Conservation (phyloP, 148 eudicot genomes). For the Diospyros kaki region DNA sequence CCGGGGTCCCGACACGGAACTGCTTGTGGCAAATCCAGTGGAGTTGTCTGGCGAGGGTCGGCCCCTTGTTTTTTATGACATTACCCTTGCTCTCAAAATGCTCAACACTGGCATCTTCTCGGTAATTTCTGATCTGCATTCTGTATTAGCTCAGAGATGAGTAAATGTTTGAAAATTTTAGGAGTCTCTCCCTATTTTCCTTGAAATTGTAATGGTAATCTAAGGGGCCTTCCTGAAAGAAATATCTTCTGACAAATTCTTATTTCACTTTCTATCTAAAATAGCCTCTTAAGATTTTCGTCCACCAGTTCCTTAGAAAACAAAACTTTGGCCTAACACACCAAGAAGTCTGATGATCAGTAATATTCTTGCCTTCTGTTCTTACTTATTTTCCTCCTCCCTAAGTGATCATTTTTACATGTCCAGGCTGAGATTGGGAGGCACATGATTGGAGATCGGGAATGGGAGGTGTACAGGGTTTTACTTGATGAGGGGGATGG, state of each 20-base stretch:
- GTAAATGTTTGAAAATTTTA: neutral
- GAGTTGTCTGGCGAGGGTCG: constrained; percentile 59
- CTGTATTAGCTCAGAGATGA: neutral
- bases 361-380: neutral
- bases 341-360: neutral
- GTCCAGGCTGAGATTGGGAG: constrained; percentile 52
- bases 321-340: neutral
- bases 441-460: constrained; percentile 43
- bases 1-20: constrained; percentile 55
- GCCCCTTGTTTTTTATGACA: constrained; percentile 49
- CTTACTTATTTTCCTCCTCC: neutral
- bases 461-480: constrained; percentile 54
- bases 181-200: neutral
- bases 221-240: neutral
- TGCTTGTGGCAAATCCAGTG: constrained; percentile 55
- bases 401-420: neutral
- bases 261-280: neutral
- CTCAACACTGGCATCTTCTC: constrained; percentile 46
- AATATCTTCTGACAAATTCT: neutral
- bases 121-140: constrained; percentile 26
- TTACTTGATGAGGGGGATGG: constrained; percentile 46
- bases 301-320: neutral
- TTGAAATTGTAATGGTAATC: too few species aligned
- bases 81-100: constrained; percentile 56
- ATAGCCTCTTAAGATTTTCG: neutral